Evolutionary conservation across 768 basidiomycete species (phyloP), one percentile per base, ranked within the genome.

Genomic region (Boletellus sp.): DNA sequence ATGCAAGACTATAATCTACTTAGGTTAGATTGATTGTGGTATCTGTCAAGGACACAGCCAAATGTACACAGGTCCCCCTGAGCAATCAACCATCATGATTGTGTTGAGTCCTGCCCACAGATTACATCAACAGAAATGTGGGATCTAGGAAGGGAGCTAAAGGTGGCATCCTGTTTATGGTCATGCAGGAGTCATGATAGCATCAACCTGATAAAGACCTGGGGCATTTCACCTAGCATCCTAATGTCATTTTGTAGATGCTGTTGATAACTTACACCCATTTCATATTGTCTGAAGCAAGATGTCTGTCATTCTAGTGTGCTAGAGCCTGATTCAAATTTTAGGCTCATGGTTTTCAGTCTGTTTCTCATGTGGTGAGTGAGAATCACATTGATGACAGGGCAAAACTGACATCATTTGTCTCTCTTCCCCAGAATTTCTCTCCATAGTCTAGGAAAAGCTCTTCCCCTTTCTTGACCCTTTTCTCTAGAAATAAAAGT

Each of bases 161-260:
- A 75, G 73, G 74, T 64, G 73, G 19, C 73, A 74, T 61, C 66
- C 73, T 23, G 74, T 76, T 47, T 73, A 77, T 55, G 73, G 72
- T 24, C 57, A 59, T 17, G 53, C 59, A 12, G 69, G 69, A 37
- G 69, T 71, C 2, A 60, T 61, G 4, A 74, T 76, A 1, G 66
- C 75, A 19, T 60, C 67, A 7, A 53, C 67, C 20, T 55, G 38
- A 62, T 17, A 13, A 5, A 11, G 19, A 16, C 17, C 17, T 15
- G 3, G 10, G 11, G 11, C 26, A 32, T 39, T 15, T 9, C n/a
- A 28, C 10, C 26, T 10, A 28, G 26, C 10, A 28, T 7, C 10
- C 26, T 28, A 28, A n/a, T 7, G 6, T 26, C 15, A n/a, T 35
- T 16, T 16, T 24, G 22, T 33, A 10, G 13, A 33, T 33, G 5